Evolutionary conservation across 495 filamentous ascomycete species (phyloP), one percentile per base, ranked within the genome.

Genomic region (Hypoxylon crocopeplum): DNA sequence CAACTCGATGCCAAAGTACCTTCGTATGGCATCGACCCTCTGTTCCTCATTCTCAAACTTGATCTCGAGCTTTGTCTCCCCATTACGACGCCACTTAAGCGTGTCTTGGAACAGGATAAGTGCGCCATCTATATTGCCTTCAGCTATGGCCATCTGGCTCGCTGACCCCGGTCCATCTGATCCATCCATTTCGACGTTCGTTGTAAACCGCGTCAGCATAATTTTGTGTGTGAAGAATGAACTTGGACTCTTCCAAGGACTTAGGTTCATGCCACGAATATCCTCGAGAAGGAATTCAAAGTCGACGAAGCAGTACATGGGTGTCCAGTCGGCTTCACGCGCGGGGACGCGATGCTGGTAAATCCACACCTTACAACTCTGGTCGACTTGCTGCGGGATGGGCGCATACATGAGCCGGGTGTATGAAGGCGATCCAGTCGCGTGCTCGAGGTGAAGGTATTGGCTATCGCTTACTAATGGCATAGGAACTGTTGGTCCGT

Each of bases 211-310:
- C 51, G 71, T 48, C 40, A 70, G 69, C 50, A 80, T 48, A 19
- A 80, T 65, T 12, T 58, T 67, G 50, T 78, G 69, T 10, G 77
- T 74, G 16, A 81, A 81, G 44, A 69, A 74, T 48, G 74, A 77
- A 15, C 59, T 68, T 0, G 65, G 71, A 48, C 56, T 49, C 12
- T 69, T 73, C 68, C 69, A 75, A 3, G 72, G 74, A 0, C 57
- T 79, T 48, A 79, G 79, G 71, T 86, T 91, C 71, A 92, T 86
- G 10, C 88, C 73, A 32, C 82, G 81, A 32, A 79, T 80, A 59
- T 82, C 78, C 13, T 51, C 63, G 1, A 66, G 63, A 16, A 77
- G 48, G 59, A 79, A 80, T 52, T 82, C 79, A 15, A 63, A 19
- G 19, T 76, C 73, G 6, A 66, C 64, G 39, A 81, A 80, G 40